Percentiles rank a stretch among this genome's conserved stretches.
Conservation (phyloP, 176 grass and related monocot genomes). For the Avena atlantica region DNA sequence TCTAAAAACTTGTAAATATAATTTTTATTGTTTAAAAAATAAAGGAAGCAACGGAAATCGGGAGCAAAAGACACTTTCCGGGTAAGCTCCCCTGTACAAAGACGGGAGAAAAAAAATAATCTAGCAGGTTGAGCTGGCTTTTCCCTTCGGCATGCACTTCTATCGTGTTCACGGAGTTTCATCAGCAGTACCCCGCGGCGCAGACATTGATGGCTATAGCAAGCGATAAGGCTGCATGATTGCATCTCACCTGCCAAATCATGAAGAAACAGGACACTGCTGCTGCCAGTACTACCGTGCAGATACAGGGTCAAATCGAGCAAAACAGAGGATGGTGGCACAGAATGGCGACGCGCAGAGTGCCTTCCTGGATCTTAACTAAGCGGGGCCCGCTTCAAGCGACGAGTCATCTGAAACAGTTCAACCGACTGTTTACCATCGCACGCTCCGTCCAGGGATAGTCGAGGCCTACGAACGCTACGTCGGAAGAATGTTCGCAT, state of each 20-base stretch:
- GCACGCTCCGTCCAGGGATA: background rate
- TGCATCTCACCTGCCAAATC: constrained; percentile 2
- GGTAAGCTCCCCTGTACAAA: background rate
- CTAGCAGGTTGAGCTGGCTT: background rate
- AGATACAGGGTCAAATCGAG: background rate
- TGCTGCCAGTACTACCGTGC: background rate
- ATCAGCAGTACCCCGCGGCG: background rate
- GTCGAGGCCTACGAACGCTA: background rate
- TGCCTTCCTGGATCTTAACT: background rate
- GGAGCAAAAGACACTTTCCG: no score
- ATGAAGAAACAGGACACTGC: background rate
- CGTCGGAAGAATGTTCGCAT: background rate
- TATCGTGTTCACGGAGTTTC: background rate
- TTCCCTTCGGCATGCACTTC: background rate
- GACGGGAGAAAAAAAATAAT: no score
- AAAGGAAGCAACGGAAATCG: no score
- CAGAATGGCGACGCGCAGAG: background rate
- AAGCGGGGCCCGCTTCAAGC: background rate
- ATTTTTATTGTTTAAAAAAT: no score
- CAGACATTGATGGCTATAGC: background rate
- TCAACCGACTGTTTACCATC: background rate
- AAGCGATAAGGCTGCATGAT: constrained; percentile 24
- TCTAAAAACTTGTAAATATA: no score
- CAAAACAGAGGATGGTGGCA: background rate
- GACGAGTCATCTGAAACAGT: background rate